Percentiles rank a stretch among this genome's conserved stretches.
Evolutionary conservation across 106 monocot species (phyloP).

Genomic region (Dioscorea zingiberensis): DNA sequence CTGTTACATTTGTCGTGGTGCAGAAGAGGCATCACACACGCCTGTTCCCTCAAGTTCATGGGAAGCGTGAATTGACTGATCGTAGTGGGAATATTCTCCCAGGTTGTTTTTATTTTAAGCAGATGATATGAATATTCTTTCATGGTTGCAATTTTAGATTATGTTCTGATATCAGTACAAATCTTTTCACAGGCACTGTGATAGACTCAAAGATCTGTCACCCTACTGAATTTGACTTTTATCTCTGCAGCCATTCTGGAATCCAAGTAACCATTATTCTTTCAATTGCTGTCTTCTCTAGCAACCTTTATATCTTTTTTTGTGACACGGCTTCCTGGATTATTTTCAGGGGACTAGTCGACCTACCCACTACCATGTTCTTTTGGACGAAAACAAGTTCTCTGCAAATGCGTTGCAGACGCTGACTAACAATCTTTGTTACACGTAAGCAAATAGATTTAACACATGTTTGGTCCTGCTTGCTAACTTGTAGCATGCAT

Average conservation of each 20-base stretch:
- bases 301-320: not conserved
- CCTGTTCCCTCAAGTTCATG: slow-evolving; percentile 40
- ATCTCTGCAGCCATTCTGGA: slow-evolving; percentile 81
- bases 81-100: slow-evolving; percentile 67
- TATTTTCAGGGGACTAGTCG: slow-evolving; percentile 60
- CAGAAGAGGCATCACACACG: slow-evolving; percentile 92
- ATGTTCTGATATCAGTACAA: not conserved
- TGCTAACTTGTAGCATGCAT: not conserved
- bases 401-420: slow-evolving; percentile 48
- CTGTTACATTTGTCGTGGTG: slow-evolving; percentile 79
- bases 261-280: slow-evolving; percentile 46
- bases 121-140: not conserved
- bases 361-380: slow-evolving; percentile 84
- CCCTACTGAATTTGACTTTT: slow-evolving; percentile 82
- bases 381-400: slow-evolving; percentile 69
- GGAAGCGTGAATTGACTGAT: slow-evolving; percentile 48
- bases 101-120: slow-evolving; percentile 18
- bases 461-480: not conserved
- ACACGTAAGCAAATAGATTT: slow-evolving; percentile 36
- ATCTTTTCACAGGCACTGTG: slow-evolving; percentile 46
- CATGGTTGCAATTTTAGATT: not conserved
- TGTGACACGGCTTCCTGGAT: not conserved
- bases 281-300: not conserved
- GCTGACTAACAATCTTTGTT: slow-evolving; percentile 68
- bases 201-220: slow-evolving; percentile 77